These are phyloP conservation scores for Ophiostoma perfectum DNA, from an alignment of 2,329 filamentous ascomycete genomes.

Conservation along the genomic window DNA sequence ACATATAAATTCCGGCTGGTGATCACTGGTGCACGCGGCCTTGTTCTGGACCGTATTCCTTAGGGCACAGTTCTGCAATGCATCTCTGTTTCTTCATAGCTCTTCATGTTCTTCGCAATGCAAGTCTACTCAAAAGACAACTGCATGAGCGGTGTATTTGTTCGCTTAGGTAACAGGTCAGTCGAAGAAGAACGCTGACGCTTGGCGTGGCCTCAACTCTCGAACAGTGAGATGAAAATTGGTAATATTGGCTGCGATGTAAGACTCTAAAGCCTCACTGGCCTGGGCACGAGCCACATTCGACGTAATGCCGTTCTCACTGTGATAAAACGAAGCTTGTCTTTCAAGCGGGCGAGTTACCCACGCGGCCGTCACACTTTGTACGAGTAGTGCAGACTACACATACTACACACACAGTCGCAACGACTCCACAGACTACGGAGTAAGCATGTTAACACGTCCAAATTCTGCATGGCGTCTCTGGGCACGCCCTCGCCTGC, in stretches of 20 bases:
- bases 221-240: neutral
- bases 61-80: neutral
- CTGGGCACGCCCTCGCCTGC: neutral
- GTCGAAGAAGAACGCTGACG: neutral
- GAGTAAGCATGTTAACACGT: neutral
- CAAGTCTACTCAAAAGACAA: neutral
- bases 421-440: neutral
- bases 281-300: neutral
- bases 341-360: neutral
- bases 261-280: neutral
- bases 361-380: neutral
- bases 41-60: neutral
- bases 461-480: neutral
- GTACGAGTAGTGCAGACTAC: too few species aligned
- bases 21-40: neutral
- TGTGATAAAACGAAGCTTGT: neutral
- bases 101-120: neutral
- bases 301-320: neutral
- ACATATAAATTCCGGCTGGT: neutral
- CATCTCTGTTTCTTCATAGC: neutral
- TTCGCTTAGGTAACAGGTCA: neutral
- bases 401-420: too few species aligned
- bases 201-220: neutral
- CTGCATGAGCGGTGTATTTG: too few species aligned
- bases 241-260: neutral